Conservation (phyloP, 345 rosid genomes). For the Corchorus olitorius region DNA sequence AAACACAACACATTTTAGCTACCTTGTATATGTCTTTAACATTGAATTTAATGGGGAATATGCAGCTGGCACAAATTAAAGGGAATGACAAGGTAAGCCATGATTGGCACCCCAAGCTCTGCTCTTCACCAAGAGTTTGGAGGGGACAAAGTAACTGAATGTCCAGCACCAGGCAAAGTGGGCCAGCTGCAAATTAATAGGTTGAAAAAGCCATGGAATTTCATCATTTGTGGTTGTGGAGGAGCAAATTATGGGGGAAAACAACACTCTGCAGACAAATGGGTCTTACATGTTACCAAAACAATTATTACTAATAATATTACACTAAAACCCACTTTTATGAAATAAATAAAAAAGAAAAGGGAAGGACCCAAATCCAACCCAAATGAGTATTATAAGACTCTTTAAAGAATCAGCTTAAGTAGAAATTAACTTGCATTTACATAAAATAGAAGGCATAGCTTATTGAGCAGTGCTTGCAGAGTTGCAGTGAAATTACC, state of each 20-base stretch:
- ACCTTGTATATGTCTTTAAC: too few species aligned
- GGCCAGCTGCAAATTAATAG: constrained; percentile 8
- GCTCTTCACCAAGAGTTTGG: not conserved
- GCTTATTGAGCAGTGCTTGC: not conserved
- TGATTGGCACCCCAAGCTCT: not conserved
- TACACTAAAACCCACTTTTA: not conserved
- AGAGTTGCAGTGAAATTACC: constrained; percentile 3
- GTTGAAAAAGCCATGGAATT: constrained; percentile 26
- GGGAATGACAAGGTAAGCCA: constrained; percentile 2
- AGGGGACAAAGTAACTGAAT: constrained; percentile 4
- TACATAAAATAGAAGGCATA: not conserved
- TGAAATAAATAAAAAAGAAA: not conserved
- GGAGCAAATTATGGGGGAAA: constrained; percentile 12
- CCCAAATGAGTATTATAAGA: constrained; percentile 23
- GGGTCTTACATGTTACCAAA: constrained; percentile 20
- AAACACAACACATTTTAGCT: too few species aligned
- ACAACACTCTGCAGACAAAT: constrained; percentile 27
- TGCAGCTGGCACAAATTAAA: not conserved
- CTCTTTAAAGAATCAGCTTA: constrained; percentile 23
- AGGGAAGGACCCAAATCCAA: not conserved
- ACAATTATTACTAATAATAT: constrained; percentile 11
- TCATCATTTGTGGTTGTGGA: constrained; percentile 29
- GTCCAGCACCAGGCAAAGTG: constrained; percentile 21
- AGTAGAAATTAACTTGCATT: not conserved
- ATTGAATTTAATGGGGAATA: too few species aligned